Base-by-base conservation (phyloP, 805 yeast species). In the Saccharomycopsis guyanensis region DNA sequence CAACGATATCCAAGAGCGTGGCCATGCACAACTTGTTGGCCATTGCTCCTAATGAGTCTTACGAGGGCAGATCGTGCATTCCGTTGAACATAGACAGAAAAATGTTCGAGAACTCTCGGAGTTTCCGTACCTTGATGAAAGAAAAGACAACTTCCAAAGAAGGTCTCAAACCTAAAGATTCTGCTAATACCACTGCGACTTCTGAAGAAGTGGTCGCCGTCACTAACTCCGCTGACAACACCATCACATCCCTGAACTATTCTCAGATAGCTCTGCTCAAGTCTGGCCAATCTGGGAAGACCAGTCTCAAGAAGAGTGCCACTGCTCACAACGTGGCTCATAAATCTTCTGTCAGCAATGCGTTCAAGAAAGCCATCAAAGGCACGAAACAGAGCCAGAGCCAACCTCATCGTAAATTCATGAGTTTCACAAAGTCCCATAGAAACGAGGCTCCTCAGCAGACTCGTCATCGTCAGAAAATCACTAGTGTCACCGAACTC, bases 401-500 rank as follows among this genome's bases (percentile, higher is more conserved):
- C 32, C 32, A 27, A 10, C 37, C 18, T 6, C 37, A 33, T 15
- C 37, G 20, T 15, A 15, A 33, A 15, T 18, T 15, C 20, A 15
- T 15, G 20, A 18, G 18, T 33, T 33, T 18, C 20, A 15, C 18
- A 5, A 15, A 33, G 18, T 10, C 19, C 20, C 32, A 27, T 10
- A 8, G 20, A 6, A 15, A 15, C 20, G 19, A 18, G 20, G 37
- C 20, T 5, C 20, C 37, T 8, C 7, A 15, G 10, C 20, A 15
- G 18, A 6, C 6, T 12, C 18, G 20, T 8, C 5, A 18, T 19
- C 27, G 16, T 20, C 8, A 34, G 15, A 43, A 44, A 22, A 44
- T 40, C 39, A 24, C 20, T 15, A 36, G 15, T 3, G 8, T 45
- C 2, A 32, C 47, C 5, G 55, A 52, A 8, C 36, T 57, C 3